phyloP scores from a whole-genome alignment of 2,329 filamentous ascomycete species.

The Neonectria ditissima region DNA sequence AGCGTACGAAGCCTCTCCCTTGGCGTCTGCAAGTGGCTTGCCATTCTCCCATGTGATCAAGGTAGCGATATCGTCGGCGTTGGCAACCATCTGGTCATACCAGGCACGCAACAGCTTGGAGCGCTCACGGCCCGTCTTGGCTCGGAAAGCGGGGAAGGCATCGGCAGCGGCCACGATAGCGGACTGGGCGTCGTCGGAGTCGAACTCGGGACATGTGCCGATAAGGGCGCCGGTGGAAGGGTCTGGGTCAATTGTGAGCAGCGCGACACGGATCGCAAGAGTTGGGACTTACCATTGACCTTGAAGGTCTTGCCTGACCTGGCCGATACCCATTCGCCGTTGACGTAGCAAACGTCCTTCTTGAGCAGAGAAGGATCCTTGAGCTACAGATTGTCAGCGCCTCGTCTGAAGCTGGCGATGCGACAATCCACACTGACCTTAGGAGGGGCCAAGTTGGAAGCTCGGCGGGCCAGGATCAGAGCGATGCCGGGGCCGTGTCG shows the following conservation, averaged over 20 bases:
- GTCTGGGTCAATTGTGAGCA: conserved; percentile 61
- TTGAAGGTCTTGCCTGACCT: conserved; percentile 92
- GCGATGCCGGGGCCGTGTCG: conserved; percentile 47
- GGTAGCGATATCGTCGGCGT: conserved; percentile 82
- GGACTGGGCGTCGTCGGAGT: conserved; percentile 78
- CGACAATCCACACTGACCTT: conserved; percentile 49
- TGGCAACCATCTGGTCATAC: conserved; percentile 84
- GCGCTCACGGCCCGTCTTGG: conserved; percentile 79
- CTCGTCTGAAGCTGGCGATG: not conserved
- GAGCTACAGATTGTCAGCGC: conserved; percentile 61
- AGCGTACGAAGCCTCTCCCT: conserved; percentile 78
- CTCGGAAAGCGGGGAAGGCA: conserved; percentile 78
- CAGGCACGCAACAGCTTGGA: conserved; percentile 80
- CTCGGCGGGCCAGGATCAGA: conserved; percentile 50
- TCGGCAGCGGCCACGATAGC: conserved; percentile 87
- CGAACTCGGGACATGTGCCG: conserved; percentile 87
- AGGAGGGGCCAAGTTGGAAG: conserved; percentile 60
- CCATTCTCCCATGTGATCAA: conserved; percentile 93
- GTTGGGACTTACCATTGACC: conserved; percentile 69
- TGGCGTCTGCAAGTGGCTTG: conserved; percentile 82
- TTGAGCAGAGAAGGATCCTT: conserved; percentile 87
- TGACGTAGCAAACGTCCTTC: conserved; percentile 83
- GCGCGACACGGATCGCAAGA: not conserved
- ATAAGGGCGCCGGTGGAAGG: conserved; percentile 86
- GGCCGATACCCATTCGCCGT: conserved; percentile 91